A percentile compares a stretch with the other conserved stretches of the same genome.
Evolutionary conservation across 768 basidiomycete genomes (phyloP).

Genomic region (Phlegmacium glaucopus): DNA sequence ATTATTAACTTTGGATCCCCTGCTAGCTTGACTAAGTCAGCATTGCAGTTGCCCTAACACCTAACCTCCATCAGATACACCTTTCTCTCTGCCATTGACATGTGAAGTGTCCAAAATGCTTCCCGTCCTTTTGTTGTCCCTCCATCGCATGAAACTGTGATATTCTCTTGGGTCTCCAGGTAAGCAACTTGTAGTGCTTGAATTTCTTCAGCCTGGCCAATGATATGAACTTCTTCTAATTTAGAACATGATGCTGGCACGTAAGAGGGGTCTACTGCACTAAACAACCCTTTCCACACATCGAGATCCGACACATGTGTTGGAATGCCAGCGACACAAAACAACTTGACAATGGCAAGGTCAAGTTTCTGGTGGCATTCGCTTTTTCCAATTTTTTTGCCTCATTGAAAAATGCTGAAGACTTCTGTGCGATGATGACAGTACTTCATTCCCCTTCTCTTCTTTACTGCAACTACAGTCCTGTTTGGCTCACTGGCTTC

Average conservation of each 20-base stretch:
- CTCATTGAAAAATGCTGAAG: not conserved
- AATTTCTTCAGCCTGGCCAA: no score
- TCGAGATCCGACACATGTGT: no score
- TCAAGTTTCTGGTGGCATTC: not conserved
- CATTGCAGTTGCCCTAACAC: no score
- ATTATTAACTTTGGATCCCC: no score
- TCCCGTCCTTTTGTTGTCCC: slow-evolving; percentile 15
- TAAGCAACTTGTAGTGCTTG: no score
- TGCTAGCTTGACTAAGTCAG: no score
- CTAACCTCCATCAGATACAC: slow-evolving; percentile 24
- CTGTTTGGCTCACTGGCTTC: not conserved
- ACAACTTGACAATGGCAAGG: not conserved
- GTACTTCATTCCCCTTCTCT: not conserved
- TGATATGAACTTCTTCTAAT: no score
- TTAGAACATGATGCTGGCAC: no score
- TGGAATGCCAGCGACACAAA: no score
- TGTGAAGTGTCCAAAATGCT: slow-evolving; percentile 27
- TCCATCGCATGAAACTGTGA: not conserved
- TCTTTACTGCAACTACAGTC: no score
- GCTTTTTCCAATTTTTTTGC: not conserved
- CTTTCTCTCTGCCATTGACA: slow-evolving; percentile 23
- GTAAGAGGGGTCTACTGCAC: no score
- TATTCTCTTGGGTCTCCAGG: not conserved
- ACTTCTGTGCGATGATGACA: not conserved
- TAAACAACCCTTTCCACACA: no score